Evolutionary conservation across 2,329 filamentous ascomycete genomes (phyloP).

Genomic region (Cladosporium velox): DNA sequence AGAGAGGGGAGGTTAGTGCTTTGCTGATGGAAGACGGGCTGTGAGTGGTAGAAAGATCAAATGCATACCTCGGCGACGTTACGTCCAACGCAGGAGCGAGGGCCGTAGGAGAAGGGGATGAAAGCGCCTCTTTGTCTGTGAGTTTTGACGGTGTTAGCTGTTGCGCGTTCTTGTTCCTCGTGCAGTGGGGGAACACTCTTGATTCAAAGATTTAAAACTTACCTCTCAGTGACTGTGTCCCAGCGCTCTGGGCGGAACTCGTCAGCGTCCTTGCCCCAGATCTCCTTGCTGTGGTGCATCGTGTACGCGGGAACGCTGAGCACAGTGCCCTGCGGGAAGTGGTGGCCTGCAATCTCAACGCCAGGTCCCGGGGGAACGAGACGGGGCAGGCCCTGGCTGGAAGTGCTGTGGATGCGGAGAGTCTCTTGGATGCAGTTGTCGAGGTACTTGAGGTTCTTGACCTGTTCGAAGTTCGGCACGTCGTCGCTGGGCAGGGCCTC

Average conservation of each 20-base stretch:
- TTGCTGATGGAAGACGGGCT: background rate
- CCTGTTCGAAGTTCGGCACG: conserved; percentile 71
- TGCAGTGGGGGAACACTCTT: background rate
- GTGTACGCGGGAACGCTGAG: conserved; percentile 45
- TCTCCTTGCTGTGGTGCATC: conserved; percentile 44
- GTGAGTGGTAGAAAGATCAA: too few species aligned
- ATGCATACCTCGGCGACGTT: conserved; percentile 40
- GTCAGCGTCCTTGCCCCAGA: conserved; percentile 46
- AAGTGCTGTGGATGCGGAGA: conserved; percentile 83
- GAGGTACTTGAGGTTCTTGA: conserved; percentile 76
- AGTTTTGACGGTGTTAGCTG: background rate
- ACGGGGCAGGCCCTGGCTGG: conserved; percentile 80
- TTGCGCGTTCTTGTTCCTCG: background rate
- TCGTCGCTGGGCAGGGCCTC: conserved; percentile 60
- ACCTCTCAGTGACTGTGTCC: conserved; percentile 42
- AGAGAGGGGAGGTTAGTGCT: background rate
- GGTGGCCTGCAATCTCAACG: conserved; percentile 64
- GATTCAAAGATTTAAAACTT: background rate
- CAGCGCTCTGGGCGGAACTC: conserved; percentile 44
- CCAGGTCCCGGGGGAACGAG: conserved; percentile 67
- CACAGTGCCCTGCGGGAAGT: conserved; percentile 60
- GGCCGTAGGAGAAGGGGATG: conserved; percentile 47
- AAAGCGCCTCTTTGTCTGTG: conserved; percentile 41
- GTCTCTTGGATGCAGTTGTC: conserved; percentile 77
- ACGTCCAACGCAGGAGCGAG: conserved; percentile 46